Conservation (phyloP, 2,329 filamentous ascomycete species). For the Tetracladium maxilliforme region DNA sequence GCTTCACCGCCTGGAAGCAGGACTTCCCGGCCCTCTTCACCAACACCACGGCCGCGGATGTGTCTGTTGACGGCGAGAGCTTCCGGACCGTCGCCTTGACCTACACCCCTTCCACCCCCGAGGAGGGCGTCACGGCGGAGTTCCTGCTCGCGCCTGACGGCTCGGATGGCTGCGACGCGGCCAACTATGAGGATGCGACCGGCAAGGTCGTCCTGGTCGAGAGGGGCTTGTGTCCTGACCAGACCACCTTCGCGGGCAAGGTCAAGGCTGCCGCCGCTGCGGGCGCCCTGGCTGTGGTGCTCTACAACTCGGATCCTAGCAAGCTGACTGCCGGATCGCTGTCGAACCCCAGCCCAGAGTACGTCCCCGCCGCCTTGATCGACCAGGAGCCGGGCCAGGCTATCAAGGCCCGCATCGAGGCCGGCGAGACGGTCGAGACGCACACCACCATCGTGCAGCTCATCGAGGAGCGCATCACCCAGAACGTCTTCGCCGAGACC, state of each 20-base stretch:
- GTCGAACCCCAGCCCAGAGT: conserved; percentile 25
- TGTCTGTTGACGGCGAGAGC: conserved; percentile 14
- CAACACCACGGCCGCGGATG: conserved; percentile 7
- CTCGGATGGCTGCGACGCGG: conserved; percentile 25
- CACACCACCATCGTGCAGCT: conserved; percentile 10
- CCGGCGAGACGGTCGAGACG: conserved; percentile 18
- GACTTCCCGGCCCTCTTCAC: conserved; percentile 22
- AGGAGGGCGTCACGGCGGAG: conserved; percentile 16
- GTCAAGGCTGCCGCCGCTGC: conserved; percentile 37
- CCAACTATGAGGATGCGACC: conserved; percentile 27
- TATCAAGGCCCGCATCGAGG: conserved; percentile 20
- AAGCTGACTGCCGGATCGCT: conserved; percentile 31
- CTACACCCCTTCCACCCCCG: too few species aligned
- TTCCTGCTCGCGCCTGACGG: conserved; percentile 24
- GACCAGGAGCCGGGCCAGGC: conserved; percentile 27
- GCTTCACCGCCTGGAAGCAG: conserved; percentile 28
- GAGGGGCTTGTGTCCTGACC: conserved; percentile 39
- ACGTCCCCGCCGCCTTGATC: conserved; percentile 37
- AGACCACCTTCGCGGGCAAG: conserved; percentile 34
- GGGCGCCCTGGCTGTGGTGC: conserved; percentile 34
- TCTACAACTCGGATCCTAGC: conserved; percentile 43
- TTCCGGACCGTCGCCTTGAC: too few species aligned
- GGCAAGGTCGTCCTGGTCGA: conserved; percentile 36
- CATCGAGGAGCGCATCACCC: conserved; percentile 11
- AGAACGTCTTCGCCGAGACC: conserved; percentile 46